These are phyloP conservation scores for Moricandia moricandioides DNA, from an alignment of 345 rosid genomes.

Conservation along the genomic window DNA sequence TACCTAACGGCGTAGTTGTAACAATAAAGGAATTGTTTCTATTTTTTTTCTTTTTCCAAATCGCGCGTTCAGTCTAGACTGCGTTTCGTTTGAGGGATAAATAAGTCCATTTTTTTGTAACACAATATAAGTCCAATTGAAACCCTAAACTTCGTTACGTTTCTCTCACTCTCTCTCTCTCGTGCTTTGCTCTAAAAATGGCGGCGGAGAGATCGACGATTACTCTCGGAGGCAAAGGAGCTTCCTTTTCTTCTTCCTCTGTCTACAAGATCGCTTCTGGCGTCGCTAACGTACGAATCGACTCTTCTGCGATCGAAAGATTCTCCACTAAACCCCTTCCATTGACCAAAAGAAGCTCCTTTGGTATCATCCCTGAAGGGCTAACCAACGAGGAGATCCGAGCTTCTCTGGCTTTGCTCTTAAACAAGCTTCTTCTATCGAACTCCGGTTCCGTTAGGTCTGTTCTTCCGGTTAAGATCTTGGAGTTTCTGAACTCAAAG, in stretches of 20 bases:
- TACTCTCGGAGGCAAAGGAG: constrained; percentile 50
- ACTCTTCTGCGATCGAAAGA: constrained; percentile 50
- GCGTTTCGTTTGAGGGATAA: too few species aligned
- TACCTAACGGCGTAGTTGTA: too few species aligned
- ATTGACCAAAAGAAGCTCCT: background rate
- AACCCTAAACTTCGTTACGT: background rate
- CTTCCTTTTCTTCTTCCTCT: constrained; percentile 47
- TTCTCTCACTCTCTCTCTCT: background rate
- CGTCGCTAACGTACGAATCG: constrained; percentile 42
- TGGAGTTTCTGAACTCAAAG: constrained; percentile 39
- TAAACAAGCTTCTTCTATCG: constrained; percentile 6
- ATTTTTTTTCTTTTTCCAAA: too few species aligned
- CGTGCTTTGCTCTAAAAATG: background rate
- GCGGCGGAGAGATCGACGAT: constrained; percentile 13
- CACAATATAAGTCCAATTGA: too few species aligned
- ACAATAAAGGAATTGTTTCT: too few species aligned
- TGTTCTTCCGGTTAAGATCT: constrained; percentile 40
- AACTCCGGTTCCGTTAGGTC: constrained; percentile 36
- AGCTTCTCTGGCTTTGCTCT: constrained; percentile 28
- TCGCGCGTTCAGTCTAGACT: too few species aligned
- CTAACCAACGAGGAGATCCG: constrained; percentile 42
- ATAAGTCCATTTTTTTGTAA: too few species aligned
- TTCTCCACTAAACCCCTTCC: constrained; percentile 30
- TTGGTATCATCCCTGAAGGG: background rate
- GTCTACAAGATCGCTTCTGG: constrained; percentile 43